These are phyloP conservation scores for Mortierella antarctica DNA, from an alignment of 192 early-diverging fungal genomes.

Conservation along the genomic window DNA sequence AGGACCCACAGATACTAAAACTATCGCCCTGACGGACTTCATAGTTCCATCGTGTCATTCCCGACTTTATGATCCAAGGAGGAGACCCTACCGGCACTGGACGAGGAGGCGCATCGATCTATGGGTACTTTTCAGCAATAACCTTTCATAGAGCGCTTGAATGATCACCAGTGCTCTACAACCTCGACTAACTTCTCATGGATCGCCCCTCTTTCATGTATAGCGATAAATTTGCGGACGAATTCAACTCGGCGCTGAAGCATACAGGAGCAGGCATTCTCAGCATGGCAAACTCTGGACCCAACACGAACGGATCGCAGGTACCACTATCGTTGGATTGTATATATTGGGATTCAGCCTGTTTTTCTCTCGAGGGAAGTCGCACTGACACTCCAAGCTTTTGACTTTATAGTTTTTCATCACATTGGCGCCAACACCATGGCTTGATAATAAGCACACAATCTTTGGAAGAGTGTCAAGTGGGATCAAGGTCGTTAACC, in stretches of 20 bases:
- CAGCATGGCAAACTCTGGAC: conserved; percentile 88
- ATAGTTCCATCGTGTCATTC: conserved; percentile 83
- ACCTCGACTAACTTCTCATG: not conserved
- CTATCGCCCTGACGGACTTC: not conserved
- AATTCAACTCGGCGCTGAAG: conserved; percentile 79
- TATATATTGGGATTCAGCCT: conserved; percentile 2
- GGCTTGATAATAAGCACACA: conserved; percentile 92
- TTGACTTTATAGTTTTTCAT: conserved; percentile 81
- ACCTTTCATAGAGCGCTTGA: not conserved
- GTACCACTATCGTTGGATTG: conserved; percentile 17
- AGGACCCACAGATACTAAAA: not conserved
- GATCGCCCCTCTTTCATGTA: not conserved
- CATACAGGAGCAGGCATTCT: conserved; percentile 92
- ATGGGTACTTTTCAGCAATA: conserved; percentile 66
- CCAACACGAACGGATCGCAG: conserved; percentile 74
- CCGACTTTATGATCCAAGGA: conserved; percentile 98
- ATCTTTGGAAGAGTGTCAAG: conserved; percentile 89
- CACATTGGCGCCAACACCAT: conserved; percentile 89
- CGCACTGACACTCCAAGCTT: not conserved
- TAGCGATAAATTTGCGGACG: conserved; percentile 87
- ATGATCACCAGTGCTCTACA: not conserved
- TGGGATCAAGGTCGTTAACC: conserved; percentile 86
- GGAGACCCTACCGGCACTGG: conserved; percentile 97
- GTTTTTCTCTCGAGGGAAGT: not conserved
- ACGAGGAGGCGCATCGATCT: conserved; percentile 86